phyloP scores from a whole-genome alignment of 75 land plant species.

The Picea sitchensis region DNA sequence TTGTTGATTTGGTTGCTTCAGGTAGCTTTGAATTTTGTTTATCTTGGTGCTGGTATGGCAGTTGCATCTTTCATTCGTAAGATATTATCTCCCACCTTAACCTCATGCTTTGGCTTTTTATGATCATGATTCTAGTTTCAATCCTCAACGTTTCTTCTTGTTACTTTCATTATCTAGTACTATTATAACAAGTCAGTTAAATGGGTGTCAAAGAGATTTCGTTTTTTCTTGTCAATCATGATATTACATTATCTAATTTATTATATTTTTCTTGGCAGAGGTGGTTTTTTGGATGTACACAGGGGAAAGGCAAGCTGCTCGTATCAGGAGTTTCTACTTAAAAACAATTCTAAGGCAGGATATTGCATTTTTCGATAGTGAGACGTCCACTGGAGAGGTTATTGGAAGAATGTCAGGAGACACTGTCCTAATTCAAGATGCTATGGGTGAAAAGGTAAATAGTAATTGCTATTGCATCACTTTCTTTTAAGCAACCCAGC shows the following conservation, averaged over 20 bases:
- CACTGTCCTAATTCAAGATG: conserved; percentile 88
- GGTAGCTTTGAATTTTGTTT: conserved; percentile 35
- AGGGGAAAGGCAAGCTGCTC: conserved; percentile 74
- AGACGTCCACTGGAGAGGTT: conserved; percentile 91
- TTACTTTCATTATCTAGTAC: not conserved
- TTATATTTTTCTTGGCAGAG: conserved; percentile 33
- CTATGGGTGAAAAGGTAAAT: conserved; percentile 91
- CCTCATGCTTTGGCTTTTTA: not conserved
- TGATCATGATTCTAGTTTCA: not conserved
- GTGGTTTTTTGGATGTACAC: conserved; percentile 79
- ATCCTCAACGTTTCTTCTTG: not conserved
- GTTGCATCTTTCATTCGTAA: conserved; percentile 60
- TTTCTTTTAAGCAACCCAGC: not conserved
- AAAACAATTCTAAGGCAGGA: conserved; percentile 77
- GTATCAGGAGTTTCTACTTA: conserved; percentile 70
- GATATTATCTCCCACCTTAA: conserved; percentile 6
- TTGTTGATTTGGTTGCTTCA: conserved; percentile 9
- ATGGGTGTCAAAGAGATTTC: not conserved
- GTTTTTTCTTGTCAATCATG: not conserved
- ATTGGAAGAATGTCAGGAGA: conserved; percentile 89
- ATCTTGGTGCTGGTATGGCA: conserved; percentile 24
- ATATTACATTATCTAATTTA: not conserved
- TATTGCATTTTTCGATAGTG: conserved; percentile 74
- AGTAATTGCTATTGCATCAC: not conserved
- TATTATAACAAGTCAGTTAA: not conserved